Conservation (phyloP, 176 grass and related monocot species). For the Oryza meyeriana region DNA sequence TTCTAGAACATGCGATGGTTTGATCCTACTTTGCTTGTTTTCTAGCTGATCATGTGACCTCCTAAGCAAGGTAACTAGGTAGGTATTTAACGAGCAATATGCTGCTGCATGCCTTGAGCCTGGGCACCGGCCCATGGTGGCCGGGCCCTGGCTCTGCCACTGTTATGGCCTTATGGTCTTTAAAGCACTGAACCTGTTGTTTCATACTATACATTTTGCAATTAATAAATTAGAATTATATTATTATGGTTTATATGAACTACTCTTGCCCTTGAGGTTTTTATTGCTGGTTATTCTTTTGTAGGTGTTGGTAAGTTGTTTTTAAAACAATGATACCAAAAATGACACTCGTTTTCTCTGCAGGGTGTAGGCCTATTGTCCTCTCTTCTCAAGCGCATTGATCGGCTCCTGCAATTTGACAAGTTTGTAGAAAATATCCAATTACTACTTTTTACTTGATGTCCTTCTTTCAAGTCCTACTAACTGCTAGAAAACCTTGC, state of each 20-base stretch:
- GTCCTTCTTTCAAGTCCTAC: conserved; percentile 4
- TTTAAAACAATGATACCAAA: background rate
- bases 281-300: conserved; percentile 12
- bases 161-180: background rate
- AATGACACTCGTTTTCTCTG: conserved; percentile 16
- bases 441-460: conserved; percentile 16
- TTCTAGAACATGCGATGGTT: too few species aligned
- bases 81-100: too few species aligned
- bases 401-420: conserved; percentile 88
- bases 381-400: conserved; percentile 89
- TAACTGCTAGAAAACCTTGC: conserved; percentile 37
- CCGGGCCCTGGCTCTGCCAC: too few species aligned
- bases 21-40: too few species aligned
- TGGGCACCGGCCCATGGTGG: too few species aligned
- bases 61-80: too few species aligned
- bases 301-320: background rate
- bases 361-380: conserved; percentile 68
- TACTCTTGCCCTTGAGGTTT: background rate
- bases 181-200: background rate
- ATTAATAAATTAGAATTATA: background rate
- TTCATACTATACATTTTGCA: conserved; percentile 6
- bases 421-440: conserved; percentile 43
- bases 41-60: too few species aligned
- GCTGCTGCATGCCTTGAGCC: too few species aligned
- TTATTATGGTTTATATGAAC: background rate